Conservation (phyloP, 441 rosid species). For the Gossypium aridum region DNA sequence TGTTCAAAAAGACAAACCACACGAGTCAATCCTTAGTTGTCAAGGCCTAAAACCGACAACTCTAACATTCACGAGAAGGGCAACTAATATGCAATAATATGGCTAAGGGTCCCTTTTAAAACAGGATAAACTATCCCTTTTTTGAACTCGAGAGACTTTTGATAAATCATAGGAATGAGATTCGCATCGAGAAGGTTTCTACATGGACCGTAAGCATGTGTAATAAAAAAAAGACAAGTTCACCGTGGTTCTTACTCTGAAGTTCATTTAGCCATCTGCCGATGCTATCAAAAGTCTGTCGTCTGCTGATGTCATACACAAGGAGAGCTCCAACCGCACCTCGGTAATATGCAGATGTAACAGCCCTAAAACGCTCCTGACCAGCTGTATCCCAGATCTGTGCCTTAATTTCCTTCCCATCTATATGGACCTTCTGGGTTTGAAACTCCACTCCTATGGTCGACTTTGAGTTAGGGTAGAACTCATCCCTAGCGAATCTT, state of each 20-base stretch:
- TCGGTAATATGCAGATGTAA: constrained; percentile 67
- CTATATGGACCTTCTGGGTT: constrained; percentile 63
- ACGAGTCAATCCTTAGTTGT: constrained; percentile 5
- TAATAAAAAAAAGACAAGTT: background rate
- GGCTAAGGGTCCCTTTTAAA: background rate
- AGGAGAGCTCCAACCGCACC: constrained; percentile 80
- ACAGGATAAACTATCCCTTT: background rate
- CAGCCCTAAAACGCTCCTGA: constrained; percentile 78
- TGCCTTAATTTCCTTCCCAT: constrained; percentile 63
- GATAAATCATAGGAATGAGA: background rate
- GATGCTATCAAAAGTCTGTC: constrained; percentile 60
- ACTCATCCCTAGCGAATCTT: constrained; percentile 68
- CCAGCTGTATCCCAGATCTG: constrained; percentile 87
- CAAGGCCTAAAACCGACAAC: background rate
- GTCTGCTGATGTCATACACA: constrained; percentile 66
- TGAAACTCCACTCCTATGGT: constrained; percentile 80
- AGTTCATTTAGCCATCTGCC: constrained; percentile 83
- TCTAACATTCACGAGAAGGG: background rate
- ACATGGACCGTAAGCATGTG: background rate
- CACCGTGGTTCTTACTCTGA: constrained; percentile 45
- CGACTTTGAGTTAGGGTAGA: constrained; percentile 68
- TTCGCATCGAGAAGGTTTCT: background rate
- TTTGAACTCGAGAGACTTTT: background rate
- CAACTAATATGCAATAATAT: background rate
- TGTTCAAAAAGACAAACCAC: constrained; percentile 26